Percentiles rank a stretch among this genome's conserved stretches.
These are phyloP conservation scores for Chenopodium quinoa DNA, from an alignment of 148 eudicot species.

Conservation along the genomic window DNA sequence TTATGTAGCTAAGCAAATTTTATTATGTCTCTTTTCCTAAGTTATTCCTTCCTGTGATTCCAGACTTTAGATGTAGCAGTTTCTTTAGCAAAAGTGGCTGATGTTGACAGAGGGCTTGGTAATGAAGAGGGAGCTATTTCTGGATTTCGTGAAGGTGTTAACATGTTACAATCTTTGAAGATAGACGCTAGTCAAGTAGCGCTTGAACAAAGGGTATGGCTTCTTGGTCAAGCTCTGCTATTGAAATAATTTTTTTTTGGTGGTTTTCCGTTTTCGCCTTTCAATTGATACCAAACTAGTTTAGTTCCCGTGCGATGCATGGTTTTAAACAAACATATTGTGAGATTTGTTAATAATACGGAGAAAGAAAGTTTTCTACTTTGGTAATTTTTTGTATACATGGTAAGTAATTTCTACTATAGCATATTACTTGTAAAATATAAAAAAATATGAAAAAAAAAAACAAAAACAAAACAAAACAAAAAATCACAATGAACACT, in stretches of 20 bases:
- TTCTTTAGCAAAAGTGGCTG: slow-evolving; percentile 97
- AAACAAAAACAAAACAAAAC: too few relatives aligned
- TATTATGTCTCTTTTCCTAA: not conserved
- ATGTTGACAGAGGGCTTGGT: slow-evolving; percentile 83
- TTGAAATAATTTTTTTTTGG: not conserved
- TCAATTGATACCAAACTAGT: not conserved
- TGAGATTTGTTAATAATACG: too few relatives aligned
- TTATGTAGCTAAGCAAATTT: not conserved
- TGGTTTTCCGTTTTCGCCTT: not conserved
- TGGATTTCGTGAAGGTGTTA: slow-evolving; percentile 74
- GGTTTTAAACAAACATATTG: too few relatives aligned
- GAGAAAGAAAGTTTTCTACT: too few relatives aligned
- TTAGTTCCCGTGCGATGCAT: too few relatives aligned
- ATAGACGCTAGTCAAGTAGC: slow-evolving; percentile 53
- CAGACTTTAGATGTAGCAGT: slow-evolving; percentile 81
- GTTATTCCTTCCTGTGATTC: slow-evolving; percentile 10
- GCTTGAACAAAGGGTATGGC: slow-evolving; percentile 79
- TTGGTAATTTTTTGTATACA: too few relatives aligned
- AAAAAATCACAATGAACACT: too few relatives aligned
- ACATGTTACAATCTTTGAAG: slow-evolving; percentile 55
- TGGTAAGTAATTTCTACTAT: too few relatives aligned
- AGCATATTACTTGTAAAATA: too few relatives aligned
- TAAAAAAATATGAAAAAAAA: too few relatives aligned
- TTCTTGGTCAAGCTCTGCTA: slow-evolving; percentile 12
- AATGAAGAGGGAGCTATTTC: slow-evolving; percentile 59